Evolutionary conservation across 345 rosid species (phyloP), one percentile per base, ranked within the genome.

Genomic region (Lumnitzera littorea): DNA sequence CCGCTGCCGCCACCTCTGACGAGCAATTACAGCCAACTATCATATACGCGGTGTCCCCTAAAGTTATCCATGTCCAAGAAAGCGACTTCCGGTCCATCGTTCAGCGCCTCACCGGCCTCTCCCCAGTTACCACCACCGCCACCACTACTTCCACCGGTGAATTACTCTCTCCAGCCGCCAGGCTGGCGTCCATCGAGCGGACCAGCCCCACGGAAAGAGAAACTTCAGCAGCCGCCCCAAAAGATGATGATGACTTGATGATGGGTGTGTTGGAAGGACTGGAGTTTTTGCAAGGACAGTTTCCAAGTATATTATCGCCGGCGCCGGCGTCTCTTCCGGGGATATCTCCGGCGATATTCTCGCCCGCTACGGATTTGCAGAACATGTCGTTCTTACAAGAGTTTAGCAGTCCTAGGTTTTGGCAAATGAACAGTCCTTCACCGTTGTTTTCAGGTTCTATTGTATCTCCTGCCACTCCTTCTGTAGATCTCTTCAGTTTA

Each of bases 31-130:
- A 77, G 71, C 92, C 92, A 16, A 66, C 85, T 12, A 82, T 91
- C 60, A 91, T 91, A 80, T 91, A 85, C 84, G 70, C 94, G 25
- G 73, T 91, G 50, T 88, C 97, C 0, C 97, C 97, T 0, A 91
- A 91, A 50, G 67, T 80, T 67, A 81, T 91, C 67, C 87, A 91
- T 86, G 80, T 81, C 51, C 75, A 87, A 15, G 79, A 71, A 24
- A 65, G 71, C 25, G 70, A 85, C 46, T 91, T 91, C 84, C 84
- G 82, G 97, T 56, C 86, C 76, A 77, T 87, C 23, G 97, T 91
- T 66, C 97, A 91, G 72, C 82, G 94, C 20, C 88, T 86, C 70
- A 91, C 97, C 5, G 96, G 96, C 1, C 78, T 75, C 51, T 84
- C 96, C 66, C 70, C 94, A 15, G 74, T 54, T 0, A 48, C 72